Evolutionary conservation across 345 rosid species (phyloP).

Genomic region (Sisymbrium altissimum): DNA sequence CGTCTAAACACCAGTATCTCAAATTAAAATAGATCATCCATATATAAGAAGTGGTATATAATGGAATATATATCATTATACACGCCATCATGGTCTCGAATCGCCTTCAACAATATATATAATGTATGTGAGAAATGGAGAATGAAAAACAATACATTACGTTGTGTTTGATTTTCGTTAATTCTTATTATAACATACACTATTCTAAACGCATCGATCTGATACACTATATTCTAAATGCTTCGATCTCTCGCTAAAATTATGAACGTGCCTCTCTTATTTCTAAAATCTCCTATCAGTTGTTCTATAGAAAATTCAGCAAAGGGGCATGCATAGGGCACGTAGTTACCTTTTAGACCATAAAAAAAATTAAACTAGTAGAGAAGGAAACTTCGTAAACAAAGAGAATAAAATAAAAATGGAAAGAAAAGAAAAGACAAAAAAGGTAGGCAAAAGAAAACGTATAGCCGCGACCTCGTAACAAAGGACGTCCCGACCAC

Average conservation of each 20-base stretch:
- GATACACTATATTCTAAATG: background rate
- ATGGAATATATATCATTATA: background rate
- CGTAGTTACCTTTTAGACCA: constrained; percentile 23
- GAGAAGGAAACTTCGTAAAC: constrained; percentile 25
- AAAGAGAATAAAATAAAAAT: background rate
- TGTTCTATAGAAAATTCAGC: background rate
- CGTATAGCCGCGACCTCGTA: constrained; percentile 36
- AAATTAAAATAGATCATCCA: background rate
- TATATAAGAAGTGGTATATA: background rate
- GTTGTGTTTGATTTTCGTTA: background rate
- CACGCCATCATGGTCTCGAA: background rate
- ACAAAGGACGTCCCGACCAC: constrained; percentile 33
- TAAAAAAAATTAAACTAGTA: background rate
- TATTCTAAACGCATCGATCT: background rate
- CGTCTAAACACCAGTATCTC: background rate
- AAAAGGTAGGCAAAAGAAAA: constrained; percentile 16
- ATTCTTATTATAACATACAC: background rate
- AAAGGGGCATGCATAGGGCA: constrained; percentile 22
- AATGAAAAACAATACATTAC: background rate
- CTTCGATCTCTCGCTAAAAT: background rate
- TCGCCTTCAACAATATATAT: background rate
- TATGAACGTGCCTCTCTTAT: background rate
- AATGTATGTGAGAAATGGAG: background rate
- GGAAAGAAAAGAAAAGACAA: background rate
- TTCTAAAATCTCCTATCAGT: too few species aligned